Evolutionary conservation across 2,329 filamentous ascomycete species (phyloP).

Genomic region (Neonectria coccinea): DNA sequence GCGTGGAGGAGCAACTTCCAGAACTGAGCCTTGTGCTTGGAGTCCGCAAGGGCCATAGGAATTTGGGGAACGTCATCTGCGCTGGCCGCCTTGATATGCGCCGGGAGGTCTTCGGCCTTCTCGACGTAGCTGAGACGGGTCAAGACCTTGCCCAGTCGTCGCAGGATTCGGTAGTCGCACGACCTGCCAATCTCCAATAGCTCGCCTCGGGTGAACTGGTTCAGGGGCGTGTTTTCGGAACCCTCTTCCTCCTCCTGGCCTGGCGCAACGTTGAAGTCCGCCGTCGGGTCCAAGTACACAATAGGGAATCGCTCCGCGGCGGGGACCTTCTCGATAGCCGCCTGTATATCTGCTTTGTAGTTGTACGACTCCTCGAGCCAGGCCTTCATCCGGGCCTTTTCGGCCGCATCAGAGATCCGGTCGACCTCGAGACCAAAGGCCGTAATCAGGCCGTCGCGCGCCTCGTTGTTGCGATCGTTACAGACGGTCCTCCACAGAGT

Average conservation of each 20-base stretch:
- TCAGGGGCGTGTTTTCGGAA: slow-evolving; percentile 39
- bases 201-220: slow-evolving; percentile 57
- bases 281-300: slow-evolving; percentile 62
- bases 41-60: slow-evolving; percentile 55
- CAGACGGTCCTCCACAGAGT: slow-evolving; percentile 62
- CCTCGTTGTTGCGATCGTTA: slow-evolving; percentile 57
- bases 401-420: slow-evolving; percentile 45
- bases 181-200: slow-evolving; percentile 64
- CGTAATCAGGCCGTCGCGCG: slow-evolving; percentile 56
- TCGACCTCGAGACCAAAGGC: slow-evolving; percentile 57
- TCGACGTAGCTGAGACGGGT: slow-evolving; percentile 59
- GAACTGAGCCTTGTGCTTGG: slow-evolving; percentile 53
- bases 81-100: slow-evolving; percentile 52
- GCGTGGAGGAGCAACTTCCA: slow-evolving; percentile 62
- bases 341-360: slow-evolving; percentile 57
- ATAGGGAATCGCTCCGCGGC: slow-evolving; percentile 57
- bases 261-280: slow-evolving; percentile 47
- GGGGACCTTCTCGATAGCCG: slow-evolving; percentile 52
- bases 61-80: slow-evolving; percentile 54
- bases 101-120: slow-evolving; percentile 55
- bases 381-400: slow-evolving; percentile 55
- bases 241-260: slow-evolving; percentile 28
- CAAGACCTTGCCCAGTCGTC: slow-evolving; percentile 59
- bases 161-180: slow-evolving; percentile 61
- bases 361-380: slow-evolving; percentile 67